These are phyloP conservation scores for Cyphellophora attinorum DNA, from an alignment of 2,329 filamentous ascomycete species.

Conservation along the genomic window DNA sequence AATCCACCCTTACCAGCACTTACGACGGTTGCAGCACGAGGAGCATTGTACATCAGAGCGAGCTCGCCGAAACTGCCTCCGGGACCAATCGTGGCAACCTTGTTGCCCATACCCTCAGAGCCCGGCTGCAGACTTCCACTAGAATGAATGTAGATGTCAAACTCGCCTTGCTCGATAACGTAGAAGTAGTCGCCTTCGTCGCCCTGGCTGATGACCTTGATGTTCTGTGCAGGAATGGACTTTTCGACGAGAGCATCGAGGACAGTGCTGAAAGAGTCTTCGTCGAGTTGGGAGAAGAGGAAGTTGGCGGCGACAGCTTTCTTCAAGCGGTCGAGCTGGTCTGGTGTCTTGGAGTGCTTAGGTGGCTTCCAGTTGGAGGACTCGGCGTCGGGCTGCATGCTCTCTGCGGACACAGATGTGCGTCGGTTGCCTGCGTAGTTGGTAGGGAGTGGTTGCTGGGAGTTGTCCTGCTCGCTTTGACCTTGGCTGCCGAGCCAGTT, in stretches of 20 bases:
- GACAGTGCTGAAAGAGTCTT: constrained; percentile 81
- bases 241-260: constrained; percentile 89
- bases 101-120: constrained; percentile 68
- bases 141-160: constrained; percentile 82
- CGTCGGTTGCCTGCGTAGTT: constrained; percentile 82
- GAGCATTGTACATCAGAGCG: constrained; percentile 97
- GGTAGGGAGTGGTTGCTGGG: constrained; percentile 50
- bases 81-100: constrained; percentile 71
- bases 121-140: constrained; percentile 70
- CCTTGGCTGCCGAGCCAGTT: constrained; percentile 15
- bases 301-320: constrained; percentile 82
- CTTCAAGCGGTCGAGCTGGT: constrained; percentile 72
- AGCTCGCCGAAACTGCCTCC: constrained; percentile 95
- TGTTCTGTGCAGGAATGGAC: constrained; percentile 82
- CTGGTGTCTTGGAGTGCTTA: constrained; percentile 68
- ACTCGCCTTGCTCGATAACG: constrained; percentile 81
- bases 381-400: constrained; percentile 76
- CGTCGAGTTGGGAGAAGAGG: constrained; percentile 86
- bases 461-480: constrained; percentile 40
- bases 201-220: constrained; percentile 87
- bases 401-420: constrained; percentile 94
- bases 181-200: constrained; percentile 98
- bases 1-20: constrained; percentile 69
- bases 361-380: constrained; percentile 89
- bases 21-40: constrained; percentile 85